A percentile compares a stretch with the other conserved stretches of the same genome.
These are phyloP conservation scores for Tetraselmis chui DNA, from an alignment of 139 green algal species.

Conservation along the genomic window DNA sequence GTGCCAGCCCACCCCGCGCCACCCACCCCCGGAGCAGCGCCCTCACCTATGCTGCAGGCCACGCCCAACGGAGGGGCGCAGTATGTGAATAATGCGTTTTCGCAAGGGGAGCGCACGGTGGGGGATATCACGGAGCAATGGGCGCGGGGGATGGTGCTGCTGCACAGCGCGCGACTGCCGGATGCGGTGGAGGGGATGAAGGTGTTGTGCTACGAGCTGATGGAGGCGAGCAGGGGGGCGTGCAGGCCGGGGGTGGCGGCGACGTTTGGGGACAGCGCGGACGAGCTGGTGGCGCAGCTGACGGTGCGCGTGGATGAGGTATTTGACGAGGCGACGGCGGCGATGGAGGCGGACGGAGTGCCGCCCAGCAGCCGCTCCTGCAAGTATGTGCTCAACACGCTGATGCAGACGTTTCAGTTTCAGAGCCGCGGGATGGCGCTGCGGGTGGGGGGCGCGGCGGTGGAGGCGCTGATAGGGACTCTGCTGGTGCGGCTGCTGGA, in stretches of 20 bases:
- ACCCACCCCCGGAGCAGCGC: no score
- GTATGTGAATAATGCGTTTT: background rate
- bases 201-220: conserved; percentile 70
- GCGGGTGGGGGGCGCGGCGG: background rate
- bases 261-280: conserved; percentile 15
- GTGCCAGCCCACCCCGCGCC: no score
- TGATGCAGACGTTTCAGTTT: conserved; percentile 71
- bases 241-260: conserved; percentile 3
- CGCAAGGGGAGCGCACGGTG: background rate
- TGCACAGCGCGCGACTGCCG: background rate
- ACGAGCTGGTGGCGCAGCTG: conserved; percentile 36
- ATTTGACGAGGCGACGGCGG: conserved; percentile 25
- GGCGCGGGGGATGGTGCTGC: background rate
- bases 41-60: background rate
- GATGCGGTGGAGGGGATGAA: conserved; percentile 73
- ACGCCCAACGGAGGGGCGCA: background rate
- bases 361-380: conserved; percentile 34
- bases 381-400: conserved; percentile 90
- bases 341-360: conserved; percentile 5
- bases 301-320: conserved; percentile 26
- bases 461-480: background rate
- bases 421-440: background rate
- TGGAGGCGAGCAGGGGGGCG: conserved; percentile 28
- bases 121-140: background rate
- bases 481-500: conserved; percentile 67